These are phyloP conservation scores for Silene noctiflora DNA, from an alignment of 179 eudicot species.

Conservation along the genomic window DNA sequence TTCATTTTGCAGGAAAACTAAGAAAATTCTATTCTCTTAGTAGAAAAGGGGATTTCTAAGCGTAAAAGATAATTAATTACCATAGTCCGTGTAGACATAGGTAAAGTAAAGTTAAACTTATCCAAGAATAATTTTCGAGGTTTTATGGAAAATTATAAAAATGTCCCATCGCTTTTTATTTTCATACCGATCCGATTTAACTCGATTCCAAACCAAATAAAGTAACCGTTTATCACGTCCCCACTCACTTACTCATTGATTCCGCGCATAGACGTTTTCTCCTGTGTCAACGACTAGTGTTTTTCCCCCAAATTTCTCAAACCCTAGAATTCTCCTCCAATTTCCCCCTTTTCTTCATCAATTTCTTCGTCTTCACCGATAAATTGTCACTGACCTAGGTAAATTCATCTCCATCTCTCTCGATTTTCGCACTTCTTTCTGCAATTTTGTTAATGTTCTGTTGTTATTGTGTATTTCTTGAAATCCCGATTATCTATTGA, in stretches of 20 bases:
- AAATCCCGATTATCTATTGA: neutral
- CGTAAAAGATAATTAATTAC: too few relatives aligned
- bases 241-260: neutral
- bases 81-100: too few relatives aligned
- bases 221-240: too few relatives aligned
- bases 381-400: neutral
- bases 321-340: constrained; percentile 10
- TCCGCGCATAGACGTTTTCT: neutral
- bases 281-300: neutral
- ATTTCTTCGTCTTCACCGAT: neutral
- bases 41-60: too few relatives aligned
- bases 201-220: too few relatives aligned
- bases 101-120: too few relatives aligned
- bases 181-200: too few relatives aligned
- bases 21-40: too few relatives aligned
- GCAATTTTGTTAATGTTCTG: neutral
- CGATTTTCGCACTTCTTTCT: neutral
- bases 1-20: too few relatives aligned
- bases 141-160: too few relatives aligned
- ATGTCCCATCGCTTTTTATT: too few relatives aligned
- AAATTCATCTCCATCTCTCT: neutral
- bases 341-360: neutral
- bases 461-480: neutral
- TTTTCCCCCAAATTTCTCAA: constrained; percentile 13
- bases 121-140: too few relatives aligned